Base-by-base conservation (phyloP, 805 yeast species). In the Saccharomycopsis microspora region DNA sequence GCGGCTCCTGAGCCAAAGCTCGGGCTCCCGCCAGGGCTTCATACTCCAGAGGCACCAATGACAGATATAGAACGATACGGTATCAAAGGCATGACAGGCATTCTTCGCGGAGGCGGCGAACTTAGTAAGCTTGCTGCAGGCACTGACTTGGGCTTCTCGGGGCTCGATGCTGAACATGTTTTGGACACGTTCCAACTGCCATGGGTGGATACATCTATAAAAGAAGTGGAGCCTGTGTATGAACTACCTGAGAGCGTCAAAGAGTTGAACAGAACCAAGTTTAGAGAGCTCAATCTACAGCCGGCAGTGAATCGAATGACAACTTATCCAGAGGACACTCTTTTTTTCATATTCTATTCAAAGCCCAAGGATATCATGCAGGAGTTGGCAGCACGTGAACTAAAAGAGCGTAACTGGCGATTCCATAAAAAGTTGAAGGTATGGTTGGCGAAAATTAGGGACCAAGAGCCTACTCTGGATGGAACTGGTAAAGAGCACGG, bases 371-470 rank as follows among this genome's bases (percentile, higher is more conserved):
- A 93, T 61, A 79, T 87, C 3, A 70, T 90, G 61, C 99, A 93
- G 64, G 98, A 93, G 62, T 75, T 88, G 48, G 94, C 95, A 4
- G 94, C 97, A 4, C 72, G 90, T 50, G 97, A 90, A 63, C 74
- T 93, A 56, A 86, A 87, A 57, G 80, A 80, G 53, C 74, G 98
- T 57, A 93, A 90, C 65, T 93, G 99, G 99, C 76, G 97, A 56
- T 93, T 85, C 60, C 98, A 93, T 66, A 90, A 88, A 66, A 95
- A 87, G 52, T 74, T 93, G 48, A 94, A 89, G 67, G 88, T 93
- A 45, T 93, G 98, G 98, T 68, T 93, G 50, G 93, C 98, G 8
- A 93, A 93, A 64, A 96, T 88, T 58, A 85, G 95, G 32, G 77
- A 78, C 57, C 80, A 80, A 52, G 97, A 90, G 63, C 96, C 97